Conservation (phyloP, 345 rosid genomes). For the Gossypium longicalyx region DNA sequence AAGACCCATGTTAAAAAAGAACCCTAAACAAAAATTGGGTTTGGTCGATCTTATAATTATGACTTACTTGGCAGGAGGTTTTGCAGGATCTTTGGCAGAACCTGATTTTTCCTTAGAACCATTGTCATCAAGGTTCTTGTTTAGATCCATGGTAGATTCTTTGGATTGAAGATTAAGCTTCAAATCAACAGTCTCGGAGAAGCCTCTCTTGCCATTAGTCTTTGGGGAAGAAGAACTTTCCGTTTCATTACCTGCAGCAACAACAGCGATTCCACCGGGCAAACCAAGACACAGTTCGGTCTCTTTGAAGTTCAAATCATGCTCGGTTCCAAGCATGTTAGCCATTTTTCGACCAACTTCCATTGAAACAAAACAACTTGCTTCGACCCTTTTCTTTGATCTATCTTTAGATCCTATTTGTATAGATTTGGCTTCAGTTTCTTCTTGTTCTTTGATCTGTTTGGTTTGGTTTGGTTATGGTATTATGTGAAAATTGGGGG, state of each 20-base stretch:
- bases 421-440: constrained; percentile 2
- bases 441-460: not conserved
- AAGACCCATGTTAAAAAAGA: not conserved
- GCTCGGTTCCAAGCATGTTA: constrained; percentile 21
- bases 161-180: constrained; percentile 58
- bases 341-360: constrained; percentile 31
- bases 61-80: constrained; percentile 73
- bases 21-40: constrained; percentile 14
- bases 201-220: constrained; percentile 63
- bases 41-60: too few species aligned
- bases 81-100: constrained; percentile 47
- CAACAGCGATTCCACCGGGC: constrained; percentile 33
- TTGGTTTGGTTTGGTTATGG: constrained; percentile 3
- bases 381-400: constrained; percentile 10
- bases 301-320: constrained; percentile 47
- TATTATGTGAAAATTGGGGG: constrained; percentile 1
- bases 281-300: constrained; percentile 78
- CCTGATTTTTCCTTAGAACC: constrained; percentile 35
- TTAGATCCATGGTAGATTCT: constrained; percentile 36
- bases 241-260: constrained; percentile 23
- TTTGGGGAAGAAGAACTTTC: constrained; percentile 26
- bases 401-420: not conserved
- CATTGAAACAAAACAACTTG: too few species aligned
- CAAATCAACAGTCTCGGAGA: constrained; percentile 65
- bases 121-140: constrained; percentile 23